These are phyloP conservation scores for Oidiodendron maius DNA, from an alignment of 495 filamentous ascomycete species.

Conservation along the genomic window DNA sequence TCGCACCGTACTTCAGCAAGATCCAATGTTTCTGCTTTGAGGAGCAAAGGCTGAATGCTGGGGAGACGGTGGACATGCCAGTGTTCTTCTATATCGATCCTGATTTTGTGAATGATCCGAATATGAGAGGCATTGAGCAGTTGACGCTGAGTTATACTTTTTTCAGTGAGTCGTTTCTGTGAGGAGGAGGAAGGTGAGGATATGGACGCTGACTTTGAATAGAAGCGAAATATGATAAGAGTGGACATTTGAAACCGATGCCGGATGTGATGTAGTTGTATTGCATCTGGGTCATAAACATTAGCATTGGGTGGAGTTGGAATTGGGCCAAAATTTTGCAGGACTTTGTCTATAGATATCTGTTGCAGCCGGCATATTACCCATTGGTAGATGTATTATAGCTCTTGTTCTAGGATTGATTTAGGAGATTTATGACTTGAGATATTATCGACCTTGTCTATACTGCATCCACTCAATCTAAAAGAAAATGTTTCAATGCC, in stretches of 20 bases:
- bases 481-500: no score
- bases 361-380: no score
- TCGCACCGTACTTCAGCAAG: slow-evolving; percentile 97
- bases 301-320: slow-evolving; percentile 19
- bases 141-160: slow-evolving; percentile 97
- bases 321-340: no score
- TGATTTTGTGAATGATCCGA: slow-evolving; percentile 84
- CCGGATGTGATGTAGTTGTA: slow-evolving; percentile 13
- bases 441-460: no score
- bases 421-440: no score
- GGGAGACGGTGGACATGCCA: slow-evolving; percentile 98
- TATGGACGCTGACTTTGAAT: slow-evolving; percentile 5
- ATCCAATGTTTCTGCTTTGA: slow-evolving; percentile 99
- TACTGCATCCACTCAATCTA: no score
- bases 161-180: slow-evolving; percentile 67
- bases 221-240: slow-evolving; percentile 86
- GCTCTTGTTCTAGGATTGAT: no score
- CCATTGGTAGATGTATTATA: no score
- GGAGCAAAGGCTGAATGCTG: slow-evolving; percentile 83
- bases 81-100: slow-evolving; percentile 99
- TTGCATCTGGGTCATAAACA: slow-evolving; percentile 3
- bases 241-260: slow-evolving; percentile 41
- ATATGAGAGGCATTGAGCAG: slow-evolving; percentile 89
- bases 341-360: no score
- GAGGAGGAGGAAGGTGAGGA: not conserved